Base-by-base conservation (phyloP, 495 filamentous ascomycete genomes). In the Platismatia glauca region DNA sequence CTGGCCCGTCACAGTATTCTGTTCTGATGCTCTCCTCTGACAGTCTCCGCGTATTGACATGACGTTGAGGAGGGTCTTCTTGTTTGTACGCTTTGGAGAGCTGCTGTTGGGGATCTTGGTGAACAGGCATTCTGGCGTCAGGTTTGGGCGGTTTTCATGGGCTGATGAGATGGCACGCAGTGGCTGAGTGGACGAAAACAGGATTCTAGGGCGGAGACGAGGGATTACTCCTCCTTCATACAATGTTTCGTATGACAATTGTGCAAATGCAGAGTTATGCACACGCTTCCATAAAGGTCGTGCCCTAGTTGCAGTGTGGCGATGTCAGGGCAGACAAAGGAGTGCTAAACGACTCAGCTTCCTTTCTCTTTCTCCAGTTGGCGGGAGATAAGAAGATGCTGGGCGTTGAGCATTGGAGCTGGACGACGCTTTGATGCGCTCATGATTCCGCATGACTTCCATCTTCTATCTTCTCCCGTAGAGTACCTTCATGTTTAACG, bases 41-140 rank as follows among this genome's bases (percentile, higher is more conserved):
- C 34, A 69, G 24, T 71, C 74, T 50, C 69, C 74, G 43, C 62
- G 64, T 62, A 71, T 59, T 22, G 66, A 39, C 18, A 63, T 34
- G 31, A n/a, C 60, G 4, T 55, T 39, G 7, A 64, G 56, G 7
- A 64, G 31, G 37, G 68, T 70, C 43, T 67, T 60, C 12, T 59
- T 63, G 44, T 66, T 63, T 38, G 64, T 62, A 12, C 6, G 62
- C 15, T 37, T 41, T 63, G 55, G 53, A 60, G 60, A 58, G 58
- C 38, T 66, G 56, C 52, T 44, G 50, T 38, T 68, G 71, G 22
- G 64, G 66, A 66, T 82, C 76, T 66, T 79, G 79, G 62, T 84
- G 82, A 65, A 86, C 81, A 61, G 84, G 84, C 85, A 87, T 88
- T 52, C 60, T 77, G 66, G 18, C 13, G 41, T 29, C 38, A 22